Evolutionary conservation across 495 filamentous ascomycete species (phyloP).

Genomic region (Aeminium ludgeri): DNA sequence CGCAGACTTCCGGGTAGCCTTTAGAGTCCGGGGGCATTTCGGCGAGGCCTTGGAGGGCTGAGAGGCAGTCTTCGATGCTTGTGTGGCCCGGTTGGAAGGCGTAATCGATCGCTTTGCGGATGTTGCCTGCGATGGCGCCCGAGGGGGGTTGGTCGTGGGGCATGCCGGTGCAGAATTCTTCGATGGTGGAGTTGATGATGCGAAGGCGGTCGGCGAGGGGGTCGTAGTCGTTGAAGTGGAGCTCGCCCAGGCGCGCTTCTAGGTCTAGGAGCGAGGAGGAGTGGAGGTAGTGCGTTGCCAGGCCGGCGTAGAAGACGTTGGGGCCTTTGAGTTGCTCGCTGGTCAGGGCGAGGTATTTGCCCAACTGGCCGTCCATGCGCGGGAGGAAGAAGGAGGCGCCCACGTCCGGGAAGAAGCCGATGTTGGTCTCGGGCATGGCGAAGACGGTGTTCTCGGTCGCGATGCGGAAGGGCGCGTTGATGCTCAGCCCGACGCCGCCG

Average conservation of each 20-base stretch:
- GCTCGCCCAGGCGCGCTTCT: conserved; percentile 70
- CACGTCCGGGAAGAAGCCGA: conserved; percentile 96
- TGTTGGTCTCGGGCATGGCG: conserved; percentile 95
- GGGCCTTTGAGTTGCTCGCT: conserved; percentile 63
- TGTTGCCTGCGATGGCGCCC: conserved; percentile 35
- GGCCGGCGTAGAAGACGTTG: conserved; percentile 46
- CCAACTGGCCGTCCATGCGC: conserved; percentile 62
- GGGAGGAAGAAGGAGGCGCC: conserved; percentile 91
- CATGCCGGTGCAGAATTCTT: conserved; percentile 74
- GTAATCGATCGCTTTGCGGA: conserved; percentile 60
- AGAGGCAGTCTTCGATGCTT: conserved; percentile 2
- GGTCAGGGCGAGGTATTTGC: conserved; percentile 84
- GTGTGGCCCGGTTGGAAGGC: conserved; percentile 18
- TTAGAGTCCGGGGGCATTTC: not conserved
- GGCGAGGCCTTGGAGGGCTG: conserved; percentile 6
- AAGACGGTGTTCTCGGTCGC: conserved; percentile 90
- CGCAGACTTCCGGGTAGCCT: conserved; percentile 2
- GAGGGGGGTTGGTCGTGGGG: conserved; percentile 43
- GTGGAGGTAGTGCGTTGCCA: conserved; percentile 37
- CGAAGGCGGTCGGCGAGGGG: conserved; percentile 40
- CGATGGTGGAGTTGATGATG: conserved; percentile 71
- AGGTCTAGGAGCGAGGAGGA: conserved; percentile 65
- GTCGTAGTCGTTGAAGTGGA: conserved; percentile 66
- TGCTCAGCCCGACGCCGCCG: conserved; percentile 80
- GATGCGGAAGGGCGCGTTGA: conserved; percentile 91